Evolutionary conservation across 2,329 filamentous ascomycete species (phyloP), one percentile per base, ranked within the genome.

Genomic region (Colletotrichum phormii): DNA sequence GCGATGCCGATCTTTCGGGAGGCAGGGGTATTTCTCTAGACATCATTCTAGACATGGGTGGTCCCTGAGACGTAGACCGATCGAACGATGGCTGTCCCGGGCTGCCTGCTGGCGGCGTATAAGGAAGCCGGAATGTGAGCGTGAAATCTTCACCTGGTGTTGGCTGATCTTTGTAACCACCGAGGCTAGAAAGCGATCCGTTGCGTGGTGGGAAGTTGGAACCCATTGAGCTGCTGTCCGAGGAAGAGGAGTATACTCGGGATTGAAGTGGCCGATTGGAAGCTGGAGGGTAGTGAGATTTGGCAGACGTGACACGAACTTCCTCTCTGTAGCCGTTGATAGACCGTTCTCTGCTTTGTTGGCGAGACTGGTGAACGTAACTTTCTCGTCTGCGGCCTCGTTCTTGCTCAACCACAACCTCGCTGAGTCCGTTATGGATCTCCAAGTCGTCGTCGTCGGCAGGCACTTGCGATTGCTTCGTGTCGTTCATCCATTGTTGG

Each of bases 401-500:
- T 7, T 62, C 61, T 26, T 60, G 49, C 29, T 73, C 64, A 12
- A 65, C 57, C 6, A 65, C 72, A 58, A 72, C 65, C 18, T 70
- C 64, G 35, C 58, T 42, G n/a, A 63, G 67, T 53, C 61, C 70
- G 29, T 60, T 57, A 6, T 63, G 54, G 9, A 69, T 22, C 5
- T 71, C 71, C 8, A 58, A 31, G 1, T 71, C 70, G 3, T 70
- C 68, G 24, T 37, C 35, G 33, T 64, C 49, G 2, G 42, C 29
- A 51, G 54, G 51, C 5, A n/a, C 22, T 46, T 42, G 60, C 6
- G 53, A 22, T 18, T 64, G 67, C 15, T 33, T 67, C 24, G 64
- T 22, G 46, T 51, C 37, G 26, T 69, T 57, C 54, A 61, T 72
- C 81, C 80, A 82, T 69, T 77, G 79, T 37, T 80, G 77, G 6